Evolutionary conservation across 2,329 filamentous ascomycete genomes (phyloP).

Genomic region (Mycosphaerella sp.): DNA sequence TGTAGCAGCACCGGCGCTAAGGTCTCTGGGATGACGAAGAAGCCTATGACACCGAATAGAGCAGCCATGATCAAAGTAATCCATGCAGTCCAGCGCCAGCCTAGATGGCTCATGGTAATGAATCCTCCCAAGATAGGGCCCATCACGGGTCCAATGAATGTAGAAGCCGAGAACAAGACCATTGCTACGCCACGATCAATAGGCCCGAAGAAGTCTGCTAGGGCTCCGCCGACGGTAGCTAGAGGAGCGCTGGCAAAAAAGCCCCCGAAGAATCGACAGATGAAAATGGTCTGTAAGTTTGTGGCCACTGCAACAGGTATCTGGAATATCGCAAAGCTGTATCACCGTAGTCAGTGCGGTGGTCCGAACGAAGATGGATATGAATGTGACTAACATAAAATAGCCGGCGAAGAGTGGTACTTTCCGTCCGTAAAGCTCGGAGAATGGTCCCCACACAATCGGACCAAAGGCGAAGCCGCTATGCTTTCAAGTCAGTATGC

Average conservation of each 20-base stretch:
- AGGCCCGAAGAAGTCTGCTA: slow-evolving; percentile 26
- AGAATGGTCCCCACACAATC: slow-evolving; percentile 27
- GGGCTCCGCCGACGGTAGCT: slow-evolving; percentile 40
- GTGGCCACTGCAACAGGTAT: slow-evolving; percentile 50
- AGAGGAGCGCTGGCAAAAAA: slow-evolving; percentile 47
- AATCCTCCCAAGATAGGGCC: slow-evolving; percentile 27
- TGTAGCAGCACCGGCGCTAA: slow-evolving; percentile 40
- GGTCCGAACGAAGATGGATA: too few relatives aligned
- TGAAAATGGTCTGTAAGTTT: slow-evolving; percentile 49
- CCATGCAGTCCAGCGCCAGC: slow-evolving; percentile 30
- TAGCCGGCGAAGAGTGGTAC: slow-evolving; percentile 31
- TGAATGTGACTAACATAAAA: slow-evolving; percentile 20
- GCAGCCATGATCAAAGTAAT: slow-evolving; percentile 37
- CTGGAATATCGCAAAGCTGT: slow-evolving; percentile 47
- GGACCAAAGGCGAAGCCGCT: slow-evolving; percentile 21
- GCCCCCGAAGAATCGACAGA: slow-evolving; percentile 51
- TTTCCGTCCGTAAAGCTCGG: slow-evolving; percentile 51
- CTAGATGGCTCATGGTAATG: slow-evolving; percentile 23
- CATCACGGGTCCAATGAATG: slow-evolving; percentile 26
- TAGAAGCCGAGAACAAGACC: slow-evolving; percentile 22
- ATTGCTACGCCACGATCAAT: slow-evolving; percentile 27
- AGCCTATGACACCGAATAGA: slow-evolving; percentile 39
- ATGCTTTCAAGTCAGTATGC: too few relatives aligned
- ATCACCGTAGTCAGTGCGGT: too few relatives aligned
- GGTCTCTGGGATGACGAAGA: slow-evolving; percentile 47